Conservation (phyloP, 352 stramenopile genomes). For the Globisporangium irregulare region DNA sequence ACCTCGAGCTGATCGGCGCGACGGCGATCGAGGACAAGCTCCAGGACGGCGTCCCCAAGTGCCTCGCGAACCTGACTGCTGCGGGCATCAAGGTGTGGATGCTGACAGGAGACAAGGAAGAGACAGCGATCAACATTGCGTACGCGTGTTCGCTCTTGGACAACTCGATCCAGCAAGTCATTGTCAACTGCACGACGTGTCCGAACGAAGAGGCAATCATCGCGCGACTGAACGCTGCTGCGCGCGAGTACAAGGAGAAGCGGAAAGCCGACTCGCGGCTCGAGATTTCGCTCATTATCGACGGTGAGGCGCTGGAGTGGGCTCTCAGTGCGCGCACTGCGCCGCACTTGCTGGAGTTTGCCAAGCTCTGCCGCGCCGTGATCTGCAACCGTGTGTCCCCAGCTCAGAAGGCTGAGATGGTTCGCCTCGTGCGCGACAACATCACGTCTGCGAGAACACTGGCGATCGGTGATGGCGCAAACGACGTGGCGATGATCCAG, state of each 20-base stretch:
- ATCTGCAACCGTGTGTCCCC: constrained; percentile 87
- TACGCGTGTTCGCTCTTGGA: constrained; percentile 86
- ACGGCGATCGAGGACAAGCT: constrained; percentile 93
- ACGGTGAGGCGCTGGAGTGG: constrained; percentile 69
- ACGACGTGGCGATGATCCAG: constrained; percentile 96
- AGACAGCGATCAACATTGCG: constrained; percentile 91
- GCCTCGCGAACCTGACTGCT: constrained; percentile 68
- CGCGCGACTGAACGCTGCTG: constrained; percentile 37
- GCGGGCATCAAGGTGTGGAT: constrained; percentile 89
- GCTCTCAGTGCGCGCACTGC: constrained; percentile 45
- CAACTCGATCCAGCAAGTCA: constrained; percentile 77
- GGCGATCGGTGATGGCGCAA: constrained; percentile 93
- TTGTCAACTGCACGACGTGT: constrained; percentile 70
- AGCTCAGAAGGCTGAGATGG: constrained; percentile 84
- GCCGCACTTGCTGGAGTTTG: constrained; percentile 60
- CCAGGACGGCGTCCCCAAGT: constrained; percentile 87
- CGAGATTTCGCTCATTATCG: constrained; percentile 69
- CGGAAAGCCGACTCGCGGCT: constrained; percentile 36
- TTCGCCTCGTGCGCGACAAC: constrained; percentile 61
- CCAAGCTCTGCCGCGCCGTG: constrained; percentile 66
- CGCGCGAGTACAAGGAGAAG: constrained; percentile 47
- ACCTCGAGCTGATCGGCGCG: constrained; percentile 81
- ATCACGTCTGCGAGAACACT: constrained; percentile 61
- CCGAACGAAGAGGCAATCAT: constrained; percentile 70
- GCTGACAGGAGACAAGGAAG: constrained; percentile 85